Evolutionary conservation across 2,329 filamentous ascomycete species (phyloP).

Genomic region (Stemphylium lycopersici): DNA sequence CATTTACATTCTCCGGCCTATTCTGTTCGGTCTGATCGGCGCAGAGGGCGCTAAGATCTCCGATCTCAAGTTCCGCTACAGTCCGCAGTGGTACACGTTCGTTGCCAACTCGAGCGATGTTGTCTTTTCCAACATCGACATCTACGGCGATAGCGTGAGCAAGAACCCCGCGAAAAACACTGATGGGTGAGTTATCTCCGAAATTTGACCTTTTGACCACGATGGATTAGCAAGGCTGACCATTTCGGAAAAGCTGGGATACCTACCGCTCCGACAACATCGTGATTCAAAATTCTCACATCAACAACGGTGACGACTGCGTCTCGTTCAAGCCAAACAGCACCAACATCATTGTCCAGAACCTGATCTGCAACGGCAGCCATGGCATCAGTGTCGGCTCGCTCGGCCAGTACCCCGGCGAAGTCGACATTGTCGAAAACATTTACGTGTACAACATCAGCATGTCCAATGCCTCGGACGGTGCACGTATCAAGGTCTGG

Average conservation of each 20-base stretch:
- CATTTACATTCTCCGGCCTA: conserved; percentile 63
- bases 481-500: conserved; percentile 77
- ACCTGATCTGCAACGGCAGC: conserved; percentile 70
- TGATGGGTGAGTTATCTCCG: conserved; percentile 52
- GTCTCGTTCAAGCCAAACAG: conserved; percentile 78
- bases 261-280: conserved; percentile 67
- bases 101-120: conserved; percentile 70
- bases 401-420: conserved; percentile 68
- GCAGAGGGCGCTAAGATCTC: conserved; percentile 64
- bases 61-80: conserved; percentile 66
- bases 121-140: conserved; percentile 67
- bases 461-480: conserved; percentile 59
- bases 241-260: conserved; percentile 53
- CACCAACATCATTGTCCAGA: conserved; percentile 71
- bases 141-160: conserved; percentile 62
- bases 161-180: conserved; percentile 67
- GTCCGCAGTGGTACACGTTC: conserved; percentile 68
- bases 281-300: conserved; percentile 69
- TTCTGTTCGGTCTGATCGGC: conserved; percentile 64
- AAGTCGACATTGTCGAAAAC: conserved; percentile 72
- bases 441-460: conserved; percentile 58
- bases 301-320: conserved; percentile 72
- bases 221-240: conserved; percentile 1
- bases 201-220: conserved; percentile 15
- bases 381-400: conserved; percentile 77